Conservation (phyloP, 2,329 filamentous ascomycete species). For the Colletotrichum karsti region DNA sequence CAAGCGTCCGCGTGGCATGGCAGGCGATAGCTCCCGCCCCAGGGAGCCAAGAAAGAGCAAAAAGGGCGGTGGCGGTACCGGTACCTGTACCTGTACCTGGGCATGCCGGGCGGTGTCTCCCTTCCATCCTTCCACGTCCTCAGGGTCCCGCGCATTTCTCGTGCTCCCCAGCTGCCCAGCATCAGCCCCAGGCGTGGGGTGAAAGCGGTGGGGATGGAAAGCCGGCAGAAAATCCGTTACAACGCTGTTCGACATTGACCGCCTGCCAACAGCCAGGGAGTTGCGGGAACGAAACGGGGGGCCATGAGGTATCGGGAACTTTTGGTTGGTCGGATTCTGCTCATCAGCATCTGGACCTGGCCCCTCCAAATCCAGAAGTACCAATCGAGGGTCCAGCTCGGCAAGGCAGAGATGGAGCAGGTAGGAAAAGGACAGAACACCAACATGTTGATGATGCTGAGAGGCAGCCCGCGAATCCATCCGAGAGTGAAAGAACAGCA, state of each 20-base stretch:
- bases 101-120: conserved; percentile 3
- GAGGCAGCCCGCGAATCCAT: neutral
- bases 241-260: conserved; percentile 7
- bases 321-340: neutral
- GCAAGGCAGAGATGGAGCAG: neutral
- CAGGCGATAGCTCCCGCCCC: conserved; percentile 24
- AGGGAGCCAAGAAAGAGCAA: neutral
- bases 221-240: conserved; percentile 21
- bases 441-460: neutral
- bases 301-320: conserved; percentile 9
- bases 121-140: conserved; percentile 5
- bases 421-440: neutral
- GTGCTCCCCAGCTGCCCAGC: conserved; percentile 23
- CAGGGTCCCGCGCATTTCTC: conserved; percentile 25
- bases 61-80: neutral
- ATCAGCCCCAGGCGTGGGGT: conserved; percentile 29
- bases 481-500: neutral
- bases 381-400: neutral
- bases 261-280: conserved; percentile 17
- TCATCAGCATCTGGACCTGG: neutral
- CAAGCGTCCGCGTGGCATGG: conserved; percentile 26
- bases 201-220: conserved; percentile 23
- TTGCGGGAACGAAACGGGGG: conserved; percentile 14
- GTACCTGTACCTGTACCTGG: conserved; percentile 19
- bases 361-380: neutral